phyloP scores from a whole-genome alignment of 352 stramenopile species.

The Aphanomyces stellatus region DNA sequence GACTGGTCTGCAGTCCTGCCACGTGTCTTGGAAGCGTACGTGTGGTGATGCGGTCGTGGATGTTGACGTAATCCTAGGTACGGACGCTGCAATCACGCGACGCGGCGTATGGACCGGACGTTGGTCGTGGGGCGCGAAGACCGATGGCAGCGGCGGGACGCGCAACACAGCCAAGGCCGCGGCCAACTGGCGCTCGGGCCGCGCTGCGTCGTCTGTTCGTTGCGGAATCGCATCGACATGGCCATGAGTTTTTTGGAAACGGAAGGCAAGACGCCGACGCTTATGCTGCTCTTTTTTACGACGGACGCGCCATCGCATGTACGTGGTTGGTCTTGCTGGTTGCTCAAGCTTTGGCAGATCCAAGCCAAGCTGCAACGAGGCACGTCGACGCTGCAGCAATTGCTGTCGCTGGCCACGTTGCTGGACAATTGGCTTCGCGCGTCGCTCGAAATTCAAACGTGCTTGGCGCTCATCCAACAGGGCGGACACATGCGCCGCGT shows the following conservation, averaged over 20 bases:
- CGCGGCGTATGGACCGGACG: background rate
- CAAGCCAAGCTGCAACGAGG: background rate
- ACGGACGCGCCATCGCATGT: background rate
- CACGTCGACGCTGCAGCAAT: background rate
- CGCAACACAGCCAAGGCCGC: background rate
- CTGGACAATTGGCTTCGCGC: slow-evolving; percentile 5
- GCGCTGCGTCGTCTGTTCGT: slow-evolving; percentile 3
- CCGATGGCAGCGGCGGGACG: slow-evolving; percentile 3
- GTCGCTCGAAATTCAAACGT: background rate
- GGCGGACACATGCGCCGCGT: background rate
- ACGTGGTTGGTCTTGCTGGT: background rate
- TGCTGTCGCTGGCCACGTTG: background rate
- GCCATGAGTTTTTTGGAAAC: slow-evolving; percentile 8
- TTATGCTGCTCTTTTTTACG: slow-evolving; percentile 5
- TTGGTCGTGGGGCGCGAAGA: slow-evolving; percentile 10
- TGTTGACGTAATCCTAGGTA: background rate
- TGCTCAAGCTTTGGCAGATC: background rate
- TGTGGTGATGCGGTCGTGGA: too few species aligned
- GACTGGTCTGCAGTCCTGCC: background rate
- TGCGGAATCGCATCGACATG: slow-evolving; percentile 9
- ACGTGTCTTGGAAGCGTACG: slow-evolving; percentile 1
- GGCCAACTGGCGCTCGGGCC: background rate
- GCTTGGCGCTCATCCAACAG: background rate
- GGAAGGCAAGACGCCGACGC: slow-evolving; percentile 1
- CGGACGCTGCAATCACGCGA: slow-evolving; percentile 8